phyloP scores from a whole-genome alignment of 306 rosid species.

The Ziziphus jujuba region DNA sequence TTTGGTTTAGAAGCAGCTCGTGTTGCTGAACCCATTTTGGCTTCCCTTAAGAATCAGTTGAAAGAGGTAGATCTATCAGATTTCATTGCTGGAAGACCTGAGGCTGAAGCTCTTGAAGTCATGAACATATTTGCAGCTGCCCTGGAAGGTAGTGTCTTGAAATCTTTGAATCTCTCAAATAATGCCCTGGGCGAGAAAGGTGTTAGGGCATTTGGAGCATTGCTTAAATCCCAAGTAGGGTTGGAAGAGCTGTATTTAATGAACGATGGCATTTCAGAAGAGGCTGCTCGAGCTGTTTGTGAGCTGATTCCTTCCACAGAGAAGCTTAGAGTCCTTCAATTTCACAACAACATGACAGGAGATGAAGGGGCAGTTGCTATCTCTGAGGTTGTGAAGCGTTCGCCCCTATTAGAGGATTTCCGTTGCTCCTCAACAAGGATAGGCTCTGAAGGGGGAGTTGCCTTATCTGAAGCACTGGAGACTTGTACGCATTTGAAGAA shows the following conservation, averaged over 20 bases:
- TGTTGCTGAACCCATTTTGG: conserved; percentile 67
- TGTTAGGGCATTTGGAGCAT: conserved; percentile 79
- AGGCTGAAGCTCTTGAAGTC: conserved; percentile 77
- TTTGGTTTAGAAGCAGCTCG: conserved; percentile 71
- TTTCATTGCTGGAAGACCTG: conserved; percentile 85
- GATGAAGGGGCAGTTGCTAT: conserved; percentile 79
- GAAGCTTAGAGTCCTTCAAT: conserved; percentile 73
- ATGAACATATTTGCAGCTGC: conserved; percentile 78
- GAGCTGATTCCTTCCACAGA: conserved; percentile 82
- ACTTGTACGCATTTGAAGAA: conserved; percentile 58
- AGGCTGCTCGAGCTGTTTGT: conserved; percentile 76
- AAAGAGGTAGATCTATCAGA: conserved; percentile 81
- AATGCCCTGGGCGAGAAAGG: conserved; percentile 96
- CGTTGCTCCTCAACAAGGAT: conserved; percentile 88
- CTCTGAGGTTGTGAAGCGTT: conserved; percentile 64
- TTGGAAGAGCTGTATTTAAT: conserved; percentile 84
- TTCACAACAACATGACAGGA: conserved; percentile 87
- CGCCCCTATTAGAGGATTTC: conserved; percentile 69
- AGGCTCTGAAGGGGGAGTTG: conserved; percentile 77
- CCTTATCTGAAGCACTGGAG: conserved; percentile 63
- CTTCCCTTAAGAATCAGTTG: conserved; percentile 66
- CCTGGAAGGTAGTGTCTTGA: conserved; percentile 63
- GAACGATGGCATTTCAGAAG: conserved; percentile 85
- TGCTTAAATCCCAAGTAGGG: conserved; percentile 66
- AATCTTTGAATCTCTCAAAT: conserved; percentile 71